Base-by-base conservation (phyloP, 163 green algal species). In the Chlamydomonas reinhardtii region DNA sequence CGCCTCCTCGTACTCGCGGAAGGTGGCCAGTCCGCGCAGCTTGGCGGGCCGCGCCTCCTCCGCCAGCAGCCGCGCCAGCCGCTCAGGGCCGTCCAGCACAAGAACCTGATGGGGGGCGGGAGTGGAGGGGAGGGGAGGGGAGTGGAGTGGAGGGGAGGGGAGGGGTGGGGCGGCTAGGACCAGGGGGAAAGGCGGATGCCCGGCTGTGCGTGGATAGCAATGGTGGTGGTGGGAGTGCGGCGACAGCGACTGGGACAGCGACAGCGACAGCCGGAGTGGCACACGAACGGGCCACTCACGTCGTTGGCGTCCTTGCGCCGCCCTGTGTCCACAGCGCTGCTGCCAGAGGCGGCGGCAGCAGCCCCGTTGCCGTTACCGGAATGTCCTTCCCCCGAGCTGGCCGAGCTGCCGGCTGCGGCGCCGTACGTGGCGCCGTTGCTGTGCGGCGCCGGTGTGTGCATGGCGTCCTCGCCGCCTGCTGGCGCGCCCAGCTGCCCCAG, bases 231-330 rank as follows among this genome's bases (percentile, higher is more conserved):
- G 48, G 19, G 48, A 14, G 48, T 17, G 48, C 48, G 14, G 48
- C 12, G 48, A 19, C 48, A 17, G 48, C 12, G 5, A 19, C 48
- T 20, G 48, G 6, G 48, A 19, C 48, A 56, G 48, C 14, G 48
- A 22, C 48, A 56, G 39, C 39, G 39, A 48, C 39, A 48, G 39
- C 39, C 19, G 48, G 11, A 17, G 48, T 14, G 11, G 11, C 48
- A 56, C 17, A 22, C 48, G 48, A 17, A 56, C 1, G 14, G 6
- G 48, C 19, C 59, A 73, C 75, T 73, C 61, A 83, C 75, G 29
- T 96, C 93, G 83, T 96, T 96, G 39, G 93, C 93, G 74, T 96
- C 93, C 85, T 96, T 96, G 35, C 80, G 71, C 43, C 56, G 73
- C 22, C 74, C 75, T 32, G 27, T 34, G 32, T 37, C 32, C 31